Evolutionary conservation across 2,329 filamentous ascomycete genomes (phyloP).

Genomic region (Chaetomium sp.): DNA sequence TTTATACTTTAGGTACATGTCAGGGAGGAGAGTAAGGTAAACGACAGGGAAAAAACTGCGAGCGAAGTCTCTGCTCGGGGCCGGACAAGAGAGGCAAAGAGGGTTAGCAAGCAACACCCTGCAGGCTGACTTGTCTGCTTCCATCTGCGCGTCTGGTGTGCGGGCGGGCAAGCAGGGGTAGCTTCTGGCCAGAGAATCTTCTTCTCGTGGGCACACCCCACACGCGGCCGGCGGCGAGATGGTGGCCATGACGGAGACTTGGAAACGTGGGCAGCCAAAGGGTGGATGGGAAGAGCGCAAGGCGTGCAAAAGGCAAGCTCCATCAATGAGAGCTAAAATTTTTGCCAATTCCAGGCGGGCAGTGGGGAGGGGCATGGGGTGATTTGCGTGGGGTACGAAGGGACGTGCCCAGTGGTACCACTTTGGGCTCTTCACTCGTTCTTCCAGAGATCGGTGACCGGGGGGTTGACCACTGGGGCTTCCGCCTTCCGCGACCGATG

Average conservation of each 20-base stretch:
- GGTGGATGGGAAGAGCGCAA: constrained; percentile 8
- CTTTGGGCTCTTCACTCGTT: too few species aligned
- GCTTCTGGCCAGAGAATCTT: constrained; percentile 8
- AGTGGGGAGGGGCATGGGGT: constrained; percentile 3
- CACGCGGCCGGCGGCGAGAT: constrained; percentile 19
- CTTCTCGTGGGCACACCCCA: constrained; percentile 12
- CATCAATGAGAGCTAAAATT: constrained; percentile 7
- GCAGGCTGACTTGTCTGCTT: constrained; percentile 13
- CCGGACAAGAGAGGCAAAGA: constrained; percentile 19
- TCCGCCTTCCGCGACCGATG: constrained; percentile 1
- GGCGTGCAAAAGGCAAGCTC: constrained; percentile 7
- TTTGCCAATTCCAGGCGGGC: constrained; percentile 9
- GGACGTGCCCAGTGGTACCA: not conserved
- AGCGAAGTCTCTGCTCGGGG: constrained; percentile 17
- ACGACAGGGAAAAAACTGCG: constrained; percentile 18
- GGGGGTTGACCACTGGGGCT: not conserved
- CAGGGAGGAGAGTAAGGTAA: constrained; percentile 23
- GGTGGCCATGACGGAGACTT: constrained; percentile 13
- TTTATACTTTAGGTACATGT: constrained; percentile 26
- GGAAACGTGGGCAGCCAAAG: constrained; percentile 8
- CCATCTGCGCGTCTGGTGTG: constrained; percentile 10
- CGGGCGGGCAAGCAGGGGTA: constrained; percentile 13
- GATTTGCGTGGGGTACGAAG: constrained; percentile 6
- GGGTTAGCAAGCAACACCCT: constrained; percentile 21
- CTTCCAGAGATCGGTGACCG: not conserved